phyloP scores from a whole-genome alignment of 169 alveolate species.

The Plasmodium fragile region DNA sequence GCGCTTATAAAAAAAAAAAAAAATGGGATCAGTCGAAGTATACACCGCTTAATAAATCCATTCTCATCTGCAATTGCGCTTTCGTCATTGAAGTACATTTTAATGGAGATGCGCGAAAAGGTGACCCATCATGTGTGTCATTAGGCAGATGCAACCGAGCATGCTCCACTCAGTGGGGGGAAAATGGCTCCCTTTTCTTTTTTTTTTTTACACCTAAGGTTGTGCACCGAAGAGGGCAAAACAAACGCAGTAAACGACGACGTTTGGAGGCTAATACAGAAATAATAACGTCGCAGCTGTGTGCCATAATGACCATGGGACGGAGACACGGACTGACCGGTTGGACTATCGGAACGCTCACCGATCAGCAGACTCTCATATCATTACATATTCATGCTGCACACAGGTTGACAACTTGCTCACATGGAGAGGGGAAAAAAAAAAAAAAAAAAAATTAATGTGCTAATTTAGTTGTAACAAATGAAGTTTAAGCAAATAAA shows the following conservation, averaged over 20 bases:
- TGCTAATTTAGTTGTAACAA: neutral
- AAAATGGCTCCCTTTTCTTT: neutral
- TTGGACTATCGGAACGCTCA: neutral
- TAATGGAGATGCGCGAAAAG: neutral
- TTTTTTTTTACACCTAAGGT: neutral
- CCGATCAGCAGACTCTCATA: neutral
- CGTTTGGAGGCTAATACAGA: neutral
- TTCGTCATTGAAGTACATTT: neutral
- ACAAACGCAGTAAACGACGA: neutral
- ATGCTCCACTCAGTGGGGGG: neutral
- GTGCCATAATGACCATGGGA: neutral
- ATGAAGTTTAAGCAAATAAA: neutral
- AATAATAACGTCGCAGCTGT: neutral
- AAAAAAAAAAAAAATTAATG: neutral
- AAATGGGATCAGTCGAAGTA: neutral
- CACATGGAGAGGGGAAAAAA: neutral
- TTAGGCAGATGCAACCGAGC: neutral
- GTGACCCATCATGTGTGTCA: neutral
- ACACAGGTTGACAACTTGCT: neutral
- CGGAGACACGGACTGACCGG: too few species aligned
- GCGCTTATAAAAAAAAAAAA: neutral
- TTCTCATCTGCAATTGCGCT: neutral
- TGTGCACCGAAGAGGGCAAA: neutral
- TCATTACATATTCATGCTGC: neutral
- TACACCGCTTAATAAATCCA: neutral